Conservation (phyloP, 352 stramenopile species). For the Pythium biforme region DNA sequence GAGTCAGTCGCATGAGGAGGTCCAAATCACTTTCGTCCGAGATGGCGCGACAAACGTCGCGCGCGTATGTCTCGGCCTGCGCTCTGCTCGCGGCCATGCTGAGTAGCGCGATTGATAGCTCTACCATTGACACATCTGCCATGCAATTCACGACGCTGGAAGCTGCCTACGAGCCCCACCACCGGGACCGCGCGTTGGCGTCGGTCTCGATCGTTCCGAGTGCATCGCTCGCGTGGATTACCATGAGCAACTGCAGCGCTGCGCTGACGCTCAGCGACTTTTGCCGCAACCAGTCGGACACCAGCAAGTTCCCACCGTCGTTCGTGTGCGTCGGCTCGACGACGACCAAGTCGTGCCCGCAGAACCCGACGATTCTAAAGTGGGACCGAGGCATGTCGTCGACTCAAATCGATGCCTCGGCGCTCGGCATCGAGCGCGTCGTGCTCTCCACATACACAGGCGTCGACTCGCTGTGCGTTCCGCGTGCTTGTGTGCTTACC, state of each 20-base stretch:
- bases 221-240: not conserved
- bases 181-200: not conserved
- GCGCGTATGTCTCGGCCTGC: too few species aligned
- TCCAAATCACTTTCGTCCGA: too few species aligned
- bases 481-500: too few species aligned
- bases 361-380: not conserved
- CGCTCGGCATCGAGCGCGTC: not conserved
- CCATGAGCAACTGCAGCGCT: not conserved
- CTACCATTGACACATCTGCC: too few species aligned
- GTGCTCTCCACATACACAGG: not conserved
- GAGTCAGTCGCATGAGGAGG: too few species aligned
- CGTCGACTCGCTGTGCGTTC: not conserved
- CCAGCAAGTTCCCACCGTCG: not conserved
- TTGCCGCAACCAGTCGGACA: not conserved
- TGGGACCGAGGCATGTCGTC: not conserved
- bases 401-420: not conserved
- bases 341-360: not conserved
- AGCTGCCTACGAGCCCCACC: not conserved
- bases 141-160: too few species aligned
- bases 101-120: too few species aligned
- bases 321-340: constrained; percentile 1
- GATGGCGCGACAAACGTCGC: too few species aligned
- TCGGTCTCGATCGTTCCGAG: not conserved
- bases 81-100: too few species aligned
- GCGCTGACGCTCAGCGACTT: not conserved